Evolutionary conservation across 345 rosid species (phyloP).

Genomic region (Brassica incana): DNA sequence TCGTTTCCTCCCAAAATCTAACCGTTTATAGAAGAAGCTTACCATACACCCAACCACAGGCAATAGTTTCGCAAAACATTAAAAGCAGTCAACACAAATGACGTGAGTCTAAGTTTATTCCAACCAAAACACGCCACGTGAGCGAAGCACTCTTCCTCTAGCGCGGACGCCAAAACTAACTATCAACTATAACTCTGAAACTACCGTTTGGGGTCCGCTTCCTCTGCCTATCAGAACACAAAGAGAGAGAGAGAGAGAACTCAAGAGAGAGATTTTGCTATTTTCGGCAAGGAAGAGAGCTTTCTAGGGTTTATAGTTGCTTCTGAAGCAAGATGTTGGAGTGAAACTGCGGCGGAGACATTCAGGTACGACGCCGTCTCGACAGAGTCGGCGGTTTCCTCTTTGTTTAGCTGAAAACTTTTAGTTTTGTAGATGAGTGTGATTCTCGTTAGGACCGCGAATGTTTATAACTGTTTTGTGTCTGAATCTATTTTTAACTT

Average conservation of each 20-base stretch:
- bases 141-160: conserved; percentile 13
- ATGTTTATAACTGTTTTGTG: background rate
- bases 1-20: background rate
- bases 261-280: conserved; percentile 30
- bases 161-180: conserved; percentile 54
- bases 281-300: conserved; percentile 18
- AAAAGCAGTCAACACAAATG: conserved; percentile 45
- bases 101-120: conserved; percentile 40
- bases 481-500: background rate
- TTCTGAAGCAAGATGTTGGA: background rate
- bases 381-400: conserved; percentile 10
- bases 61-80: conserved; percentile 10
- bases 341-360: conserved; percentile 18
- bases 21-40: conserved; percentile 7
- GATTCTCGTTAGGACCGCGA: background rate
- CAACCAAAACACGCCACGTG: conserved; percentile 47
- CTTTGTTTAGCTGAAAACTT: background rate
- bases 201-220: conserved; percentile 45
- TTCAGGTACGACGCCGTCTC: conserved; percentile 28
- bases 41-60: background rate
- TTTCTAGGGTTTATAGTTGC: conserved; percentile 29
- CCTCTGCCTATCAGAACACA: conserved; percentile 6
- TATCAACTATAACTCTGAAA: conserved; percentile 47
- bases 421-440: background rate
- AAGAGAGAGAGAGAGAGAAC: background rate